Evolutionary conservation across 257 asterid genomes (phyloP).

Genomic region (Capsicum chinense): DNA sequence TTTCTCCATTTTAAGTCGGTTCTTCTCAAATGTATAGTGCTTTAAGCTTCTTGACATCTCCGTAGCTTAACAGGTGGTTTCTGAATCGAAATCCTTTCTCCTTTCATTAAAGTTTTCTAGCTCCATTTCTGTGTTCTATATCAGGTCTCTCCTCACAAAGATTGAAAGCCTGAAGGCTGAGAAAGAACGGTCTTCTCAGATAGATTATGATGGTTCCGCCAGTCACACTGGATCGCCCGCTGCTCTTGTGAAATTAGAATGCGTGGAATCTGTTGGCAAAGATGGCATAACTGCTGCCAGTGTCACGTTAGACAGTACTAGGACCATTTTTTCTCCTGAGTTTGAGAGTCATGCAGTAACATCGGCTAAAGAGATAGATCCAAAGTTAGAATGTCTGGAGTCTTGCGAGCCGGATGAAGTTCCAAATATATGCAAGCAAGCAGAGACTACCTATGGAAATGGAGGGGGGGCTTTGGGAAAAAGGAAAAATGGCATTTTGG

Average conservation of each 20-base stretch:
- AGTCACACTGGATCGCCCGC: slow-evolving; percentile 52
- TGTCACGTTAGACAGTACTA: slow-evolving; percentile 55
- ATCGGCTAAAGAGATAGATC: slow-evolving; percentile 34
- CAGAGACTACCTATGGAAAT: slow-evolving; percentile 31
- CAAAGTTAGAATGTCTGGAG: slow-evolving; percentile 42
- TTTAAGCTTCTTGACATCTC: not conserved
- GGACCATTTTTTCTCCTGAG: slow-evolving; percentile 48
- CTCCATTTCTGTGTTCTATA: not conserved
- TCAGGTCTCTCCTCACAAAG: slow-evolving; percentile 77
- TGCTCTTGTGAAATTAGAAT: slow-evolving; percentile 52
- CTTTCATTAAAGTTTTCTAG: not conserved
- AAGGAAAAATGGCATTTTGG: slow-evolving; percentile 54
- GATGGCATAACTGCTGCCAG: slow-evolving; percentile 71
- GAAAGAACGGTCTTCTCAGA: slow-evolving; percentile 33
- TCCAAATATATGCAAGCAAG: slow-evolving; percentile 30
- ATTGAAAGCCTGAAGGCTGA: slow-evolving; percentile 60
- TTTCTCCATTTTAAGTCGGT: not conserved
- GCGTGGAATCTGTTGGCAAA: slow-evolving; percentile 51
- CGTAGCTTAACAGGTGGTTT: not conserved
- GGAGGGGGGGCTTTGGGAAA: slow-evolving; percentile 59
- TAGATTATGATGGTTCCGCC: slow-evolving; percentile 26
- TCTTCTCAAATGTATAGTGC: not conserved
- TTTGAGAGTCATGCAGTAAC: slow-evolving; percentile 38
- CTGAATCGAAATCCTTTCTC: not conserved
- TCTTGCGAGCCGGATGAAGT: slow-evolving; percentile 42